Percentiles rank a stretch among this genome's conserved stretches.
Evolutionary conservation across 2,329 filamentous ascomycete genomes (phyloP).

Genomic region (Proliferodiscus dingleyae): DNA sequence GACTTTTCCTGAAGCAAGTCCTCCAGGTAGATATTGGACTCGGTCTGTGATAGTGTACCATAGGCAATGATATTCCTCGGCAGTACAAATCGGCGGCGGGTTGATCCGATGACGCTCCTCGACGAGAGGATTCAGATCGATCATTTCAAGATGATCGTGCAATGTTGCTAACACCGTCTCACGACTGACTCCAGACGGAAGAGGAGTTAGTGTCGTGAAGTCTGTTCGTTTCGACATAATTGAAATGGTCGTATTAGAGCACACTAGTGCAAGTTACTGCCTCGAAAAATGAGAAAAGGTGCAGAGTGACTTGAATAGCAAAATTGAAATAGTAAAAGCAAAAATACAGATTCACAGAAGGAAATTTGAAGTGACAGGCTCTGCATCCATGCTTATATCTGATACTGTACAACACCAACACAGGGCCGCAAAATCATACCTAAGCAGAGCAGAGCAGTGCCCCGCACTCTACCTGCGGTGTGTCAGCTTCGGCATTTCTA

Average conservation of each 20-base stretch:
- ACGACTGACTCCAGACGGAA: constrained; percentile 64
- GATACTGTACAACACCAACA: background rate
- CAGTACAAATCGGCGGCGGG: constrained; percentile 58
- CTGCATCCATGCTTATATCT: background rate
- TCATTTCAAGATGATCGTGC: constrained; percentile 76
- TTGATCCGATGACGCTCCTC: constrained; percentile 64
- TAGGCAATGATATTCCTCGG: constrained; percentile 65
- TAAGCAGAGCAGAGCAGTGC: background rate
- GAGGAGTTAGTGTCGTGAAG: constrained; percentile 74
- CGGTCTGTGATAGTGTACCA: constrained; percentile 81
- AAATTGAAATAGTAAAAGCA: too few species aligned
- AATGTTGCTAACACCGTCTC: constrained; percentile 70
- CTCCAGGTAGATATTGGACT: constrained; percentile 67
- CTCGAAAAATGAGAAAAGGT: background rate
- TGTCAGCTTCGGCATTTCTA: background rate
- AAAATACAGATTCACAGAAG: background rate
- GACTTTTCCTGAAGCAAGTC: constrained; percentile 59
- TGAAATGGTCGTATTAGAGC: background rate
- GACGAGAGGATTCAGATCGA: constrained; percentile 81
- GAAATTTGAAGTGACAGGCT: background rate
- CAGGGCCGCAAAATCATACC: background rate
- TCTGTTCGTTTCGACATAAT: constrained; percentile 40
- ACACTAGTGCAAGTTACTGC: background rate
- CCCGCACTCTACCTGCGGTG: background rate
- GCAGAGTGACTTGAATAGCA: background rate